Conservation (phyloP, 2,329 filamentous ascomycete genomes). For the Cladosporium sp. region DNA sequence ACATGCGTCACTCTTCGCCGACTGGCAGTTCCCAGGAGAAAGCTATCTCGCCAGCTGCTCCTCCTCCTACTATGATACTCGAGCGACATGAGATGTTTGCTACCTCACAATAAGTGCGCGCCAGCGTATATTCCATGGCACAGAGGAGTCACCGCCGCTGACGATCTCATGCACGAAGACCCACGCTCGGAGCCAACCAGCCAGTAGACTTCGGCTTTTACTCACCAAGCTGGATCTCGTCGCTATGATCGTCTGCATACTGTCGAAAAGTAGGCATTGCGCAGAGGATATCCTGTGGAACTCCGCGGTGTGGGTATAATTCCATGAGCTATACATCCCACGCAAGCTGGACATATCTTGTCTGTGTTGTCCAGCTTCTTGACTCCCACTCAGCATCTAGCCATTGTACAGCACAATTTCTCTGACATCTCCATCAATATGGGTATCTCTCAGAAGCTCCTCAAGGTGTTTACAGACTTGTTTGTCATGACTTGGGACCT, state of each 20-base stretch:
- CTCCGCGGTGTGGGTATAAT: background rate
- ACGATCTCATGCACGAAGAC: slow-evolving; percentile 5
- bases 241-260: background rate
- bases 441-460: slow-evolving; percentile 3
- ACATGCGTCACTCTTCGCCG: background rate
- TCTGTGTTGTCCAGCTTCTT: background rate
- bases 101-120: background rate
- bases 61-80: background rate
- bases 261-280: background rate
- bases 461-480: slow-evolving; percentile 35
- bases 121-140: background rate
- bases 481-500: slow-evolving; percentile 44
- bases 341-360: background rate
- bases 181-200: slow-evolving; percentile 1
- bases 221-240: background rate
- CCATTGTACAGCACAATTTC: background rate
- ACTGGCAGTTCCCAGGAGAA: background rate
- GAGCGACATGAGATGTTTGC: background rate
- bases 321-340: background rate
- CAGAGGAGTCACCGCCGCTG: background rate
- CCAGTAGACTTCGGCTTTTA: slow-evolving; percentile 5
- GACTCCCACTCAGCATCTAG: background rate
- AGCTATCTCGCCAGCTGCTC: background rate
- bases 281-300: background rate
- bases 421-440: background rate